A percentile compares a stretch with the other conserved stretches of the same genome.
phyloP scores from a whole-genome alignment of 768 basidiomycete species.

The Trametopsis cervina region DNA sequence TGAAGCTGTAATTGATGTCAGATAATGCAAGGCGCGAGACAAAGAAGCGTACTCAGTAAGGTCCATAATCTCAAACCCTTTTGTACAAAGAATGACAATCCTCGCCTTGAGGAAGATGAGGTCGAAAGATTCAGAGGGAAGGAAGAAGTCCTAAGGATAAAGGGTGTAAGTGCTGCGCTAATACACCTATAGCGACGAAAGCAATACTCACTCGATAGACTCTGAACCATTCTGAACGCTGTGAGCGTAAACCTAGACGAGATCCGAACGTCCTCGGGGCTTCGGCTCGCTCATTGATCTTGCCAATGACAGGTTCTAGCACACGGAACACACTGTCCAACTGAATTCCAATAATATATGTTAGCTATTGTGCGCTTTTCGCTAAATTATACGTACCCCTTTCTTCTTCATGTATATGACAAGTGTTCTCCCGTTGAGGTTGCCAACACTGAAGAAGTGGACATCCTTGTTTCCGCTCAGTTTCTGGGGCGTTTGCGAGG shows the following conservation, averaged over 20 bases:
- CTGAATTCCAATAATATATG: slow-evolving; percentile 21
- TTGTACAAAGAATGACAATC: slow-evolving; percentile 88
- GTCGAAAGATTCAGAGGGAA: slow-evolving; percentile 86
- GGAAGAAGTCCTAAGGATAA: slow-evolving; percentile 66
- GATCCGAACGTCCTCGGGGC: slow-evolving; percentile 65
- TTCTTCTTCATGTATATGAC: slow-evolving; percentile 97
- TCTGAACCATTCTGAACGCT: slow-evolving; percentile 92
- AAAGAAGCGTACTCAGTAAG: slow-evolving; percentile 76
- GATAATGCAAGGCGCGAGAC: neutral
- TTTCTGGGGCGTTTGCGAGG: slow-evolving; percentile 80
- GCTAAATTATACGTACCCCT: slow-evolving; percentile 54
- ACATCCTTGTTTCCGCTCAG: slow-evolving; percentile 89
- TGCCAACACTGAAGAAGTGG: slow-evolving; percentile 92
- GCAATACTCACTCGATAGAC: slow-evolving; percentile 63
- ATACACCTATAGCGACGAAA: neutral
- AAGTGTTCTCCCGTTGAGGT: slow-evolving; percentile 77
- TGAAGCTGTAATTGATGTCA: slow-evolving; percentile 46
- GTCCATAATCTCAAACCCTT: slow-evolving; percentile 98
- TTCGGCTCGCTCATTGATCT: slow-evolving; percentile 72
- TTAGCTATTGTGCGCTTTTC: neutral
- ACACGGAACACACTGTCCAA: slow-evolving; percentile 94
- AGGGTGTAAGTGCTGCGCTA: neutral
- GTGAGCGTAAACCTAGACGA: slow-evolving; percentile 69
- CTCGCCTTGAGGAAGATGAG: slow-evolving; percentile 90
- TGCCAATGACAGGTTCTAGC: slow-evolving; percentile 92